phyloP scores from a whole-genome alignment of 331 rosid species.

The Quercus tomentella region DNA sequence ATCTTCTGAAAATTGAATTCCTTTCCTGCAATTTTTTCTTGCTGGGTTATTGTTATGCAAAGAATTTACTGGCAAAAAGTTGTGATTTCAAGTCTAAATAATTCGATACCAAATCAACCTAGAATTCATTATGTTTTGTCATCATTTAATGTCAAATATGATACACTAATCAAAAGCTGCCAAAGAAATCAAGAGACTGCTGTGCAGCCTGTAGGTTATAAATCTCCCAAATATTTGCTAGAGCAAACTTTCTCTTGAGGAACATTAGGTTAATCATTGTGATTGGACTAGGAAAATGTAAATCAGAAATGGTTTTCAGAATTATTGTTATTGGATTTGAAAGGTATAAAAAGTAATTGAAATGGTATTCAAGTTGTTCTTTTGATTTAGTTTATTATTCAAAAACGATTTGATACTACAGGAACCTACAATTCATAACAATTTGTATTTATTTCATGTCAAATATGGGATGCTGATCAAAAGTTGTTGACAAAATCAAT shows the following conservation, averaged over 20 bases:
- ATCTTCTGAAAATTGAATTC: not conserved
- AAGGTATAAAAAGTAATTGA: too few relatives aligned
- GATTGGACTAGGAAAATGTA: too few relatives aligned
- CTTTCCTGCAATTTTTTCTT: not conserved
- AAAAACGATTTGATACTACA: too few relatives aligned
- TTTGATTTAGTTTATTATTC: too few relatives aligned
- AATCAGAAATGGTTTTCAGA: too few relatives aligned
- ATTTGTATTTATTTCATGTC: not conserved
- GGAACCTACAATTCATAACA: not conserved
- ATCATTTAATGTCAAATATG: not conserved
- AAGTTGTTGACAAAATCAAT: not conserved
- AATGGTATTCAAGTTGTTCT: too few relatives aligned
- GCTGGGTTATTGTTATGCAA: not conserved
- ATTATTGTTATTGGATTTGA: too few relatives aligned
- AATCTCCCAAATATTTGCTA: not conserved
- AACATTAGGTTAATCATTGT: not conserved
- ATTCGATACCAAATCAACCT: not conserved
- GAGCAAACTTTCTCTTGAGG: not conserved
- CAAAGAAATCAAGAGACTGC: not conserved
- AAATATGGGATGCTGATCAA: not conserved
- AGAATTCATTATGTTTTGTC: not conserved
- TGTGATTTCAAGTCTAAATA: not conserved
- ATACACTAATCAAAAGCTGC: not conserved
- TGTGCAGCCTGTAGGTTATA: not conserved
- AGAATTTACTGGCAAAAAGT: not conserved